Percentiles rank a stretch among this genome's conserved stretches.
Evolutionary conservation across 257 asterid genomes (phyloP).

Genomic region (Solanum paucissectum): DNA sequence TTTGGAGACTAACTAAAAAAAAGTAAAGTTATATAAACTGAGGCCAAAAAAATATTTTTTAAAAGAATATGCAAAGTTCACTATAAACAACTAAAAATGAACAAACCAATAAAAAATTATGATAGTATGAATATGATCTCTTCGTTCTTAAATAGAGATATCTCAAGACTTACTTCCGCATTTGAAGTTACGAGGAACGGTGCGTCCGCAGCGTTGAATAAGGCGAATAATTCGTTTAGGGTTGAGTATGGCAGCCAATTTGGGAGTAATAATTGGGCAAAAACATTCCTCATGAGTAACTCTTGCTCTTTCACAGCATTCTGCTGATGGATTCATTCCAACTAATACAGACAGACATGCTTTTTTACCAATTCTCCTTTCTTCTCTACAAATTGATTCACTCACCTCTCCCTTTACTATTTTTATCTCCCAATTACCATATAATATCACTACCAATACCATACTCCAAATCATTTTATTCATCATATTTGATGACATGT

Average conservation of each 20-base stretch:
- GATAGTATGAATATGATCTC: no score
- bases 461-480: not conserved
- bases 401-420: not conserved
- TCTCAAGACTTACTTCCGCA: not conserved
- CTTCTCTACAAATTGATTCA: not conserved
- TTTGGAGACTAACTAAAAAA: no score
- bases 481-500: not conserved
- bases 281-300: not conserved
- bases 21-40: no score
- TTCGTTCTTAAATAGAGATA: no score
- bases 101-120: no score
- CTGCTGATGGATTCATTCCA: not conserved
- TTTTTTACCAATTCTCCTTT: not conserved
- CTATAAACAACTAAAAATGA: no score
- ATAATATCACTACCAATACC: not conserved
- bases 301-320: not conserved
- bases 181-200: not conserved
- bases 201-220: not conserved
- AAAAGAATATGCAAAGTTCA: no score
- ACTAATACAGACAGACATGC: not conserved
- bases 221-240: not conserved
- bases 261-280: not conserved
- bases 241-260: not conserved
- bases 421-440: not conserved
- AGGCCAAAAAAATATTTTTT: no score